phyloP scores from a whole-genome alignment of 148 eudicot species.

The Camellia japonica region DNA sequence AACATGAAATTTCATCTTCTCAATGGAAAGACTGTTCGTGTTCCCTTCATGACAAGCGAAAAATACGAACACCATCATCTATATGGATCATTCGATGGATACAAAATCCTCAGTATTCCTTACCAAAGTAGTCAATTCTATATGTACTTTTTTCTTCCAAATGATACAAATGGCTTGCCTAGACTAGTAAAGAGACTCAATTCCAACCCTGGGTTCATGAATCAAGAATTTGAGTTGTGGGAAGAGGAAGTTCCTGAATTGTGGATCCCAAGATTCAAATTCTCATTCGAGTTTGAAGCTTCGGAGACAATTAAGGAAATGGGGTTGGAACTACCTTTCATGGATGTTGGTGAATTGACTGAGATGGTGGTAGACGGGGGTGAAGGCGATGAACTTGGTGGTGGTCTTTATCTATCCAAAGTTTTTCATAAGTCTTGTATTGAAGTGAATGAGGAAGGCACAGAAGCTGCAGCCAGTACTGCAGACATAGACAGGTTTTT shows the following conservation, averaged over 20 bases:
- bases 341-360: neutral
- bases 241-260: slow-evolving; percentile 3
- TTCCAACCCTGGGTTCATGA: slow-evolving; percentile 17
- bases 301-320: neutral
- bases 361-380: neutral
- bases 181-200: neutral
- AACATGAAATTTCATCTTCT: slow-evolving; percentile 14
- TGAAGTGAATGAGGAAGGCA: no score
- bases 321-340: neutral
- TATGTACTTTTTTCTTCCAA: slow-evolving; percentile 23
- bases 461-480: slow-evolving; percentile 23
- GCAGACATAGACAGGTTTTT: neutral
- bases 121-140: slow-evolving; percentile 7
- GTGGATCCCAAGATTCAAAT: slow-evolving; percentile 11
- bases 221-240: slow-evolving; percentile 9
- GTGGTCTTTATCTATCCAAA: neutral
- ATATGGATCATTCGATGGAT: neutral
- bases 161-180: slow-evolving; percentile 14
- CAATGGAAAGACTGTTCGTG: slow-evolving; percentile 12
- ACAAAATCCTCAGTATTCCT: slow-evolving; percentile 15
- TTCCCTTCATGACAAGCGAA: slow-evolving; percentile 13
- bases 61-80: neutral
- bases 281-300: slow-evolving; percentile 13
- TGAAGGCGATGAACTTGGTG: neutral
- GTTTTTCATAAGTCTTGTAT: neutral